A percentile compares a stretch with the other conserved stretches of the same genome.
Conservation (phyloP, 495 filamentous ascomycete species). For the Penicillium lividum region DNA sequence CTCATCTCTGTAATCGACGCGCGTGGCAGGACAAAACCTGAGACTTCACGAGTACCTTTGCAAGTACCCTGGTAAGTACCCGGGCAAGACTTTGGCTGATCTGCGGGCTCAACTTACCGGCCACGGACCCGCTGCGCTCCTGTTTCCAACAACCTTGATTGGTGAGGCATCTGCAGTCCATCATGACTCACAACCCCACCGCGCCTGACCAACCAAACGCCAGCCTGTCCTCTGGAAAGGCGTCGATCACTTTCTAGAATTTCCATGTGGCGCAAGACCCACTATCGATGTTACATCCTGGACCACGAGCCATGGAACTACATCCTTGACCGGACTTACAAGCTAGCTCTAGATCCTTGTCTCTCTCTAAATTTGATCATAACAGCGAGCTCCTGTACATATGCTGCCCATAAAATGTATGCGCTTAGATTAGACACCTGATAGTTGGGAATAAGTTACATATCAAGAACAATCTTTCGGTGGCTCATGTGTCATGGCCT, state of each 20-base stretch:
- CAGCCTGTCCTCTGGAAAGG: neutral
- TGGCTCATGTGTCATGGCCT: neutral
- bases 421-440: neutral
- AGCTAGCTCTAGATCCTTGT: neutral
- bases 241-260: neutral
- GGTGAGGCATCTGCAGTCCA: neutral
- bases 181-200: neutral
- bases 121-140: neutral
- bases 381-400: neutral
- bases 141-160: neutral
- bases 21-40: neutral
- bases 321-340: neutral
- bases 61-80: neutral
- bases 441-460: neutral
- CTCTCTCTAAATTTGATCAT: neutral
- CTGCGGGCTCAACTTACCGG: neutral
- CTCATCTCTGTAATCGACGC: neutral
- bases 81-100: neutral
- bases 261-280: neutral
- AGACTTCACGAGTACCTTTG: neutral
- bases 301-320: neutral
- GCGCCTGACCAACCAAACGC: neutral
- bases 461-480: neutral
- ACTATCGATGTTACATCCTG: neutral
- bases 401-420: neutral